phyloP scores from a whole-genome alignment of 208 protist species.

The Entamoeba invadens region DNA sequence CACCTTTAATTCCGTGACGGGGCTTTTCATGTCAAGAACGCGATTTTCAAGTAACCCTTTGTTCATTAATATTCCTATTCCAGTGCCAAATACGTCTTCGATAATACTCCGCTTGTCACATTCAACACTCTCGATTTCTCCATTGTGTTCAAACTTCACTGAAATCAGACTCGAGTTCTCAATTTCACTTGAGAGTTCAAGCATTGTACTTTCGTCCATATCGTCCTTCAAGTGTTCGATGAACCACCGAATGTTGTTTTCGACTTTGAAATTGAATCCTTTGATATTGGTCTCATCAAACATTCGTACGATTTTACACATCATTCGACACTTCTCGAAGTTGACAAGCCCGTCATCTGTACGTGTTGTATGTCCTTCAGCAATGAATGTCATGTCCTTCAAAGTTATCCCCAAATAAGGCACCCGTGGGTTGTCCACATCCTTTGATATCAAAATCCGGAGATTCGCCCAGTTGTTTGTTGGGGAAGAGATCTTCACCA shows the following conservation, averaged over 20 bases:
- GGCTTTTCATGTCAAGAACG: background rate
- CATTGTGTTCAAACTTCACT: background rate
- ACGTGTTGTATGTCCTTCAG: constrained; percentile 21
- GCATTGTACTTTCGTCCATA: background rate
- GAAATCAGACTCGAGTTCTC: background rate
- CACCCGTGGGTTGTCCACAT: constrained; percentile 18
- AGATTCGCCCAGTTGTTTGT: background rate
- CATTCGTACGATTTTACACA: background rate
- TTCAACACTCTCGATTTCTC: background rate
- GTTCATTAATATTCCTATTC: background rate
- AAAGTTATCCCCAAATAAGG: constrained; percentile 38
- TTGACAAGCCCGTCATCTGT: background rate
- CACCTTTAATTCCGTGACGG: background rate
- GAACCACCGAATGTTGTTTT: background rate
- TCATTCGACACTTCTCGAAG: constrained; percentile 1
- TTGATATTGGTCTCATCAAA: background rate
- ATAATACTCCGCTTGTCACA: background rate
- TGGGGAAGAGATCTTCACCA: background rate
- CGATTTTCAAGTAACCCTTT: background rate
- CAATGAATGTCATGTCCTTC: constrained; percentile 38
- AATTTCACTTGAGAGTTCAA: background rate
- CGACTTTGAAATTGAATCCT: background rate
- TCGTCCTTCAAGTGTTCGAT: background rate
- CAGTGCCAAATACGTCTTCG: background rate
- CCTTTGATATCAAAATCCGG: background rate